Base-by-base conservation (phyloP, 108 stramenopile species). In the Aurantiochytrium sp. region DNA sequence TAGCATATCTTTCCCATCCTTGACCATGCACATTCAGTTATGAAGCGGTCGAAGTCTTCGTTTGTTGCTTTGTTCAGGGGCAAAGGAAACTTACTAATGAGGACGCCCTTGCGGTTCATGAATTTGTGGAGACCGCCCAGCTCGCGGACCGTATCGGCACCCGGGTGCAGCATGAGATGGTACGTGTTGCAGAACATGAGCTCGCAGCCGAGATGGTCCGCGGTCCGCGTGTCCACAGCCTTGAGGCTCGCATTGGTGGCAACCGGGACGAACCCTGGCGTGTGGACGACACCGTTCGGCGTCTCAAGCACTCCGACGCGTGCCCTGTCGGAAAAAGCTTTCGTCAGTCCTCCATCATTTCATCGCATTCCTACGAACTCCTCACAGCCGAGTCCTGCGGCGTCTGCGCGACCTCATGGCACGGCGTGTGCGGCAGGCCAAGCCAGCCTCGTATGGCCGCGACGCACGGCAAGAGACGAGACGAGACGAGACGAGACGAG, bases 111-210 rank as follows among this genome's bases (percentile, higher is more conserved):
- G 16, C 93, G 87, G 42, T 91, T 90, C 58, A 96, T 96, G 71
- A 95, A 98, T 45, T 95, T 92, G 89, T 98, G 97, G 51, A 98
- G 94, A 5, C 97, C 97, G n/a, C 97, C 97, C 23, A 96, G 95
- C 4, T 94, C 93, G 47, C 87, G 69, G 25, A 98, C 95, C 5
- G 96, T 91, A 5, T 96, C 96, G 1, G 96, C 60, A 12, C 97
- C 97, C 5, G 97, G 97, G 88, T 98, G 97, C 6, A 98, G 88
- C 45, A 97, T 72, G 10, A 98, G 72, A 92, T 98, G 97, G 88
- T 98, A 98, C 5, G 97, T 97, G 92, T 98, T 98, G 89, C 95
- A 93, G 91, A 98, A 98, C 8, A 96, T 93, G 19, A 98, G 89
- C 87, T 97, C 96, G 72, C 96, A 96, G 3, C 94, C 95, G 21